Percentiles rank a stretch among this genome's conserved stretches.
phyloP scores from a whole-genome alignment of 805 yeast genomes.

The Wickerhamiella slavikovae region DNA sequence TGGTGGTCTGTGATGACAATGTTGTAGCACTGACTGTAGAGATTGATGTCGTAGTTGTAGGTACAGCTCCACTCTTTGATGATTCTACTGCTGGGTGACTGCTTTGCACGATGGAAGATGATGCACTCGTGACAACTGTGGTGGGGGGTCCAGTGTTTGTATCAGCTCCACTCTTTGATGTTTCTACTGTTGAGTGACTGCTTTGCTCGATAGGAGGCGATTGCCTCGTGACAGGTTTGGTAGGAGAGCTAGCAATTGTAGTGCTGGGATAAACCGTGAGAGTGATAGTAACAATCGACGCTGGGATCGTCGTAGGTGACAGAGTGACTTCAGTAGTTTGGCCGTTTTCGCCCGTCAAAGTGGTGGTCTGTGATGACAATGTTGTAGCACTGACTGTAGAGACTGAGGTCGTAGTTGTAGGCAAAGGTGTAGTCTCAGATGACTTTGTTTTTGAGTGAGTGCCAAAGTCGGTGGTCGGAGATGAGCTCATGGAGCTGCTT shows the following conservation, averaged over 20 bases:
- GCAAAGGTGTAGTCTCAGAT: not conserved
- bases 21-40: not conserved
- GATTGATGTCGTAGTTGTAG: not conserved
- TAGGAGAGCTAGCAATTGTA: too few species aligned
- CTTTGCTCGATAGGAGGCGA: too few species aligned
- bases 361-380: not conserved
- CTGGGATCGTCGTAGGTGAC: too few species aligned
- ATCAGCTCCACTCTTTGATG: too few species aligned
- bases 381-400: not conserved
- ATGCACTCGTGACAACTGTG: not conserved
- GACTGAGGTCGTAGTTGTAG: not conserved
- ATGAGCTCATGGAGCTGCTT: not conserved
- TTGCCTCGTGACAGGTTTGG: too few species aligned
- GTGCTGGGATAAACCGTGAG: too few species aligned
- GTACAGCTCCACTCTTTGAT: not conserved
- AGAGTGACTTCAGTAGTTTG: too few species aligned
- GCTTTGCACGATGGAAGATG: not conserved
- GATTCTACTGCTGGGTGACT: not conserved
- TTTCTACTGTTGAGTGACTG: too few species aligned
- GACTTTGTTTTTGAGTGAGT: not conserved
- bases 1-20: not conserved
- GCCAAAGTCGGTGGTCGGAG: not conserved
- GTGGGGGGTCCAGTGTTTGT: too few species aligned
- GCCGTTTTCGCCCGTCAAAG: too few species aligned
- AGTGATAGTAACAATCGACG: too few species aligned